Conservation (phyloP, 768 basidiomycete species). For the Russula sp. region DNA sequence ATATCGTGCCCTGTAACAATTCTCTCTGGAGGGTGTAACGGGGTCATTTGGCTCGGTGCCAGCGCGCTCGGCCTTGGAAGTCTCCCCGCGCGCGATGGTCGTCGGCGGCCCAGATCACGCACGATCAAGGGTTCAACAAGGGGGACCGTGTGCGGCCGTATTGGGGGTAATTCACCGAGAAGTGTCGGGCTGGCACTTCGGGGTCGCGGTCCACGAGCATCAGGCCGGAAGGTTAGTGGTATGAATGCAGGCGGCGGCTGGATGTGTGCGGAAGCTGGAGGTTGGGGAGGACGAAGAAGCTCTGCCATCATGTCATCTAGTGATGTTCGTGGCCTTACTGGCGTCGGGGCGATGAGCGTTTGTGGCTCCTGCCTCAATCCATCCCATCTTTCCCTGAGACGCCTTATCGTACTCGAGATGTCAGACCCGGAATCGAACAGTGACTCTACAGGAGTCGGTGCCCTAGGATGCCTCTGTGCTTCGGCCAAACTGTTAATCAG, state of each 20-base stretch:
- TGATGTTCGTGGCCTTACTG: slow-evolving; percentile 46
- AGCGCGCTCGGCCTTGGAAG: slow-evolving; percentile 3
- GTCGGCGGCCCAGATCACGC: slow-evolving; percentile 24
- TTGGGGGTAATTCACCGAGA: slow-evolving; percentile 35
- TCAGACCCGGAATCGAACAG: slow-evolving; percentile 36
- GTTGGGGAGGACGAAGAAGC: slow-evolving; percentile 50
- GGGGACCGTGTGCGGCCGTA: slow-evolving; percentile 30
- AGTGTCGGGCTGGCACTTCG: slow-evolving; percentile 44
- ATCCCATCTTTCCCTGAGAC: slow-evolving; percentile 35
- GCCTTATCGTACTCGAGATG: slow-evolving; percentile 32
- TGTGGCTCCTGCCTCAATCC: slow-evolving; percentile 34
- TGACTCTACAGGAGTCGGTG: slow-evolving; percentile 35
- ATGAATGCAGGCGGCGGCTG: slow-evolving; percentile 52
- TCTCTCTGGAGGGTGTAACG: neutral
- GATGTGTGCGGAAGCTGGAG: slow-evolving; percentile 41
- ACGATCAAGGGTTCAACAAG: slow-evolving; percentile 13
- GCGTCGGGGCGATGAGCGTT: slow-evolving; percentile 47
- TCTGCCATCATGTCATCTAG: slow-evolving; percentile 61
- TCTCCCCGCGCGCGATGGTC: slow-evolving; percentile 1
- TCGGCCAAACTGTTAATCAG: slow-evolving; percentile 24
- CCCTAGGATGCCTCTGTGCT: slow-evolving; percentile 20
- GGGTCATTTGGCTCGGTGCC: neutral
- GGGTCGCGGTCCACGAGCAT: slow-evolving; percentile 39
- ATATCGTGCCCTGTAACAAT: neutral
- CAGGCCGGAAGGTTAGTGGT: slow-evolving; percentile 54